A percentile compares a stretch with the other conserved stretches of the same genome.
Evolutionary conservation across 2,329 filamentous ascomycete species (phyloP).

Genomic region (Trichoderma sp.): DNA sequence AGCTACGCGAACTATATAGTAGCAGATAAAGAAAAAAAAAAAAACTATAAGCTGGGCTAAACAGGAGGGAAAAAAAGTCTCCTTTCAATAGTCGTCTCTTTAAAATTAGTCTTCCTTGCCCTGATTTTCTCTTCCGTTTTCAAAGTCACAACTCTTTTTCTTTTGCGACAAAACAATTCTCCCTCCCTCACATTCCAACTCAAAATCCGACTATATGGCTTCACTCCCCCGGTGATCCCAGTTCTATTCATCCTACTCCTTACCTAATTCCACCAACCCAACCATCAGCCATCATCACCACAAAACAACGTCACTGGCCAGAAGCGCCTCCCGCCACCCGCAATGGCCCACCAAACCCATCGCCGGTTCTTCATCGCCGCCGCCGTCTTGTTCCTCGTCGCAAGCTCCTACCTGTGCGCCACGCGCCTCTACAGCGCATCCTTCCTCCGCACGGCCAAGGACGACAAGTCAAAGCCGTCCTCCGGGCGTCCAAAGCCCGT

Average conservation of each 20-base stretch:
- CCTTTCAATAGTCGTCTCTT: background rate
- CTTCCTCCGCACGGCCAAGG: slow-evolving; percentile 8
- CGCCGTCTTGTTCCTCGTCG: slow-evolving; percentile 33
- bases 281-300: slow-evolving; percentile 7
- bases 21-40: background rate
- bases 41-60: background rate
- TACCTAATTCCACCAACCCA: background rate
- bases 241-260: background rate
- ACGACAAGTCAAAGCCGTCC: background rate
- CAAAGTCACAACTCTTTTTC: background rate
- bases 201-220: background rate
- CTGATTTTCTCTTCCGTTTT: background rate
- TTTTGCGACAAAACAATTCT: too few species aligned
- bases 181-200: background rate
- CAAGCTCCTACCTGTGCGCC: slow-evolving; percentile 35
- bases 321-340: slow-evolving; percentile 3
- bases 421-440: slow-evolving; percentile 30
- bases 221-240: background rate
- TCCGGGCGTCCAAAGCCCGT: background rate
- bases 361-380: slow-evolving; percentile 32
- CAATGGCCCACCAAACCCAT: slow-evolving; percentile 27
- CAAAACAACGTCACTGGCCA: background rate
- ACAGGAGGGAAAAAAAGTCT: background rate
- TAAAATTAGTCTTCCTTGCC: background rate
- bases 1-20: background rate